Base-by-base conservation (phyloP, 2,329 filamentous ascomycete species). In the Colletotrichum lupini region DNA sequence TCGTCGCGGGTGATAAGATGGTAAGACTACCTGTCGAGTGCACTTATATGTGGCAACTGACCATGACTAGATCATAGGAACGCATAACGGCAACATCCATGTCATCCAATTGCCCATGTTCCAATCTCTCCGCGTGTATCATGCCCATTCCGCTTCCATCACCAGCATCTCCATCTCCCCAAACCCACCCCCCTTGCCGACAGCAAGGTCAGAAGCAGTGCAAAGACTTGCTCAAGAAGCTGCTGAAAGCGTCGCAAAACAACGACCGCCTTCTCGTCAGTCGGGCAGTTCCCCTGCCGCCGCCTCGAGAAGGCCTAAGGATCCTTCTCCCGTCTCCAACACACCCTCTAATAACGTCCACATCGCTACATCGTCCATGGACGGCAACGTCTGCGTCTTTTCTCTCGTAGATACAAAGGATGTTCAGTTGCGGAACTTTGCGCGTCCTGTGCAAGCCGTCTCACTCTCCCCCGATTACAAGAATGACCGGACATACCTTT, bases 1-100 rank as follows among this genome's bases (percentile, higher is more conserved):
- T 97, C 62, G 94, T 97, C 62, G 94, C 94, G 53, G 96, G 96
- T 65, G 96, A 99, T 86, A 98, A 98, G 86, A 97, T 98, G 96
- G 94, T 96, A 87, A 78, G 86, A 68, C 69, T 2, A 22, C 63
- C 58, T 63, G 19, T 62, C 62, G 24, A 6, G 8, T 16, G 26
- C 8, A 22, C 9, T 46, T 74, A 37, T 30, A 49, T 67, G 42
- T 32, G 61, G 35, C 56, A 66, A 64, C 76, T 82, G 76, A 77
- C 74, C 77, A 83, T 77, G 8, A 28, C 61, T 83, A 96, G 94
- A 93, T 98, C 75, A 87, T 97, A 77, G 97, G 96, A 76, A 98
- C 97, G 37, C 96, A 99, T 82, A 98, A 97, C 84, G 97, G 97
- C 78, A 98, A 97, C 79, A 96, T 98, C 79, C 94, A 99, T 86